These are phyloP conservation scores for Aethionema arabicum DNA, from an alignment of 345 rosid genomes.

Conservation along the genomic window DNA sequence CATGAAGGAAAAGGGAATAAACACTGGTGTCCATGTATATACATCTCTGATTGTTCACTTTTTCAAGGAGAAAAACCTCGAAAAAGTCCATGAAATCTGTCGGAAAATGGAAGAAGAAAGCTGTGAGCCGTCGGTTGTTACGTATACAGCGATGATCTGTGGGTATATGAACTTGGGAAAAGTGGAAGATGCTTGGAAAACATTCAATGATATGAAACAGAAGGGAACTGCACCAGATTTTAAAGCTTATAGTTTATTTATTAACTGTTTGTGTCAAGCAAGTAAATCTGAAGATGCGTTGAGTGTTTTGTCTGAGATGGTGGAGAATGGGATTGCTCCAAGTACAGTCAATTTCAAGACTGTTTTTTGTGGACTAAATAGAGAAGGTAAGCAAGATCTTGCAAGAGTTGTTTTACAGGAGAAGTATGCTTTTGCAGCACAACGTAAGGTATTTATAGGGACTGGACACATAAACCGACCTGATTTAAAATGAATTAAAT, in stretches of 20 bases:
- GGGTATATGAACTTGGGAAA: slow-evolving; percentile 61
- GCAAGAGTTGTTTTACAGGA: slow-evolving; percentile 50
- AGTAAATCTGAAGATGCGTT: slow-evolving; percentile 67
- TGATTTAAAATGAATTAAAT: too few species aligned
- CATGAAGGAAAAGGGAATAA: slow-evolving; percentile 57
- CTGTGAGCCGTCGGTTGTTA: slow-evolving; percentile 59
- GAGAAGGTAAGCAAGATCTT: slow-evolving; percentile 70
- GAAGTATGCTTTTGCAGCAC: slow-evolving; percentile 49
- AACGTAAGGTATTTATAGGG: slow-evolving; percentile 47
- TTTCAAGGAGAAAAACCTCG: slow-evolving; percentile 61
- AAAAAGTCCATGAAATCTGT: slow-evolving; percentile 48
- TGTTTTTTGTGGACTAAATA: slow-evolving; percentile 61
- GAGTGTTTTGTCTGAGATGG: slow-evolving; percentile 62
- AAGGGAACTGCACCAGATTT: slow-evolving; percentile 70
- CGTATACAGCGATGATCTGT: slow-evolving; percentile 66
- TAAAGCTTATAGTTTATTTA: slow-evolving; percentile 65
- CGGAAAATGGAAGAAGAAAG: slow-evolving; percentile 52
- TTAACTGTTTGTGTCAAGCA: slow-evolving; percentile 54
- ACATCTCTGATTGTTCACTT: slow-evolving; percentile 67
- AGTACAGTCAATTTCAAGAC: slow-evolving; percentile 64
- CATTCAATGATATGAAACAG: slow-evolving; percentile 44
- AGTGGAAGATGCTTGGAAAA: slow-evolving; percentile 54
- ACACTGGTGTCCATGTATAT: slow-evolving; percentile 64
- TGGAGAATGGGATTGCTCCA: slow-evolving; percentile 54
- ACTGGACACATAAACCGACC: not conserved